These are phyloP conservation scores for Musa schizocarpa DNA, from an alignment of 176 grass and related monocot species.

Conservation along the genomic window DNA sequence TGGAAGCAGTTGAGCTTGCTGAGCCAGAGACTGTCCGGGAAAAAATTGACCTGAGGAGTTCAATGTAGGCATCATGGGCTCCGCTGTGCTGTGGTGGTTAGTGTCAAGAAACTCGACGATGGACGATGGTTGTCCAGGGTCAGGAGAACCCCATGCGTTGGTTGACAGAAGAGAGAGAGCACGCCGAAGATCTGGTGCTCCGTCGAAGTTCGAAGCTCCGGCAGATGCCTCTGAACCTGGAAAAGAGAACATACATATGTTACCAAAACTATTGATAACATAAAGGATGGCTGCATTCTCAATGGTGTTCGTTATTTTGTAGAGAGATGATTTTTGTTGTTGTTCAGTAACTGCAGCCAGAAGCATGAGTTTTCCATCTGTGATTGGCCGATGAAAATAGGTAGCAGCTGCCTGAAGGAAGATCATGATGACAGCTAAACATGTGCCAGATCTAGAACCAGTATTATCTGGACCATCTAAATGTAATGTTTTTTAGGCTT, in stretches of 20 bases:
- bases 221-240: conserved; percentile 16
- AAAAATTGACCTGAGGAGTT: background rate
- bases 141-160: conserved; percentile 12
- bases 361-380: no score
- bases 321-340: no score
- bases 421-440: no score
- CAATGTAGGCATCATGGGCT: background rate
- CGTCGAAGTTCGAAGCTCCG: conserved; percentile 18
- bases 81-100: background rate
- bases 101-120: background rate
- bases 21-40: background rate
- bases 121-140: conserved; percentile 10
- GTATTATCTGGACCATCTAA: no score
- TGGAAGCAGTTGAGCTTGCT: conserved; percentile 1
- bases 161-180: conserved; percentile 28
- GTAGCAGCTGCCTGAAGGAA: no score
- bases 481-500: no score
- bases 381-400: no score
- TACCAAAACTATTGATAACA: background rate
- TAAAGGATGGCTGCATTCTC: no score
- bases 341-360: no score
- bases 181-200: conserved; percentile 23
- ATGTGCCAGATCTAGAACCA: no score
- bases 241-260: background rate
- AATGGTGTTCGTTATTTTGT: no score